A percentile compares a stretch with the other conserved stretches of the same genome.
Evolutionary conservation across 1,139 yeast genomes (phyloP).

Genomic region (Nakaseomyces sp.): DNA sequence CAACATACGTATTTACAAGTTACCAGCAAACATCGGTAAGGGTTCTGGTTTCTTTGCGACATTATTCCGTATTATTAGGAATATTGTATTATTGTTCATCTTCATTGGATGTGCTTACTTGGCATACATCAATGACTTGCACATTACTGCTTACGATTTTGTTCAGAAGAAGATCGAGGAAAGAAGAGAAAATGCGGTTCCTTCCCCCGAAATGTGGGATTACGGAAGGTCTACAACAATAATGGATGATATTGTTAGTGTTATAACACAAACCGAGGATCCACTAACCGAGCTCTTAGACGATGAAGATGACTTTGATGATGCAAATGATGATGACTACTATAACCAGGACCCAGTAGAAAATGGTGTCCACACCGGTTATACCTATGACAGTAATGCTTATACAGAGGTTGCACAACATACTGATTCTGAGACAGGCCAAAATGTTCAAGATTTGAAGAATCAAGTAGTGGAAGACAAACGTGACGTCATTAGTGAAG

Average conservation of each 20-base stretch:
- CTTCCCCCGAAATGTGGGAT: not conserved
- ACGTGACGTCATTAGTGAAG: no score
- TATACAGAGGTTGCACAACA: no score
- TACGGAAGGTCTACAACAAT: not conserved
- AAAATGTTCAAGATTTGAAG: no score
- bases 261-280: constrained; percentile 1
- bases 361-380: not conserved
- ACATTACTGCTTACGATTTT: not conserved
- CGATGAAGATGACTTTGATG: not conserved
- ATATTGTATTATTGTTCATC: not conserved
- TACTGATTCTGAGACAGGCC: no score
- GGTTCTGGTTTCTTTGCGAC: not conserved
- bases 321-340: not conserved
- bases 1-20: constrained; percentile 51
- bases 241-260: constrained; percentile 2
- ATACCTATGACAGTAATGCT: no score
- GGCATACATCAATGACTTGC: not conserved
- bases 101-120: not conserved
- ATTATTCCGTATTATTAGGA: not conserved
- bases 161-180: not conserved
- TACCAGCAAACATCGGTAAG: constrained; percentile 42
- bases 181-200: not conserved
- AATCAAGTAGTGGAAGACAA: no score
- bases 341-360: not conserved
- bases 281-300: not conserved